Conservation (phyloP, 106 monocot genomes). For the Acanthochlamys bracteata region DNA sequence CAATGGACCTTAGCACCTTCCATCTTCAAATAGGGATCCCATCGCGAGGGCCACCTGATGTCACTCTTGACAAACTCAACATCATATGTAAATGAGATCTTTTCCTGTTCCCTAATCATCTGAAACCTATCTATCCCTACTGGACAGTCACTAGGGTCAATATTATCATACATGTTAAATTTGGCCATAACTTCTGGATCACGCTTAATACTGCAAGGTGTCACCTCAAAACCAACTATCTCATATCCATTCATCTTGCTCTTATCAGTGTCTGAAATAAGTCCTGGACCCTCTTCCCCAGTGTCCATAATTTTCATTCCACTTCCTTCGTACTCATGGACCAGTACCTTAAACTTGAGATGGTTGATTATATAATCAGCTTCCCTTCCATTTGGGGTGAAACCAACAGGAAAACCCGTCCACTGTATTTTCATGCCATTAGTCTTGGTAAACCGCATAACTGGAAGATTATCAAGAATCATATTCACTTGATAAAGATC, state of each 20-base stretch:
- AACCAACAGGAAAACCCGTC: slow-evolving; percentile 64
- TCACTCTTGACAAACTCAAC: slow-evolving; percentile 51
- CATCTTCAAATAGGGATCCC: slow-evolving; percentile 69
- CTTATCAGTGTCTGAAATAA: slow-evolving; percentile 32
- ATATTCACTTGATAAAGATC: slow-evolving; percentile 69
- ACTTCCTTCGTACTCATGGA: slow-evolving; percentile 56
- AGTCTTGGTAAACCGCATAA: slow-evolving; percentile 34
- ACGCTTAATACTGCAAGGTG: slow-evolving; percentile 54
- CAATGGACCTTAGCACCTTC: slow-evolving; percentile 57
- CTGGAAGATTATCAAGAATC: slow-evolving; percentile 68
- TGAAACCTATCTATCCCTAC: slow-evolving; percentile 35
- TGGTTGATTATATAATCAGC: slow-evolving; percentile 55
- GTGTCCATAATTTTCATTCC: slow-evolving; percentile 29
- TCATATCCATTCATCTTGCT: slow-evolving; percentile 41
- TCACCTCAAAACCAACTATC: slow-evolving; percentile 62
- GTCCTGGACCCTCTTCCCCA: slow-evolving; percentile 35
- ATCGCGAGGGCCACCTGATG: slow-evolving; percentile 63
- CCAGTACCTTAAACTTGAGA: slow-evolving; percentile 52
- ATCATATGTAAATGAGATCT: slow-evolving; percentile 53
- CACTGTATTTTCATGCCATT: slow-evolving; percentile 40
- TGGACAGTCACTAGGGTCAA: slow-evolving; percentile 32
- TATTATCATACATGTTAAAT: slow-evolving; percentile 30
- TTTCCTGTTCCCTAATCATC: slow-evolving; percentile 41
- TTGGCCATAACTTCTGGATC: slow-evolving; percentile 33
- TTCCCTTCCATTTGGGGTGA: slow-evolving; percentile 12